Base-by-base conservation (phyloP, 768 basidiomycete species). In the Collybiopsis luxurians region DNA sequence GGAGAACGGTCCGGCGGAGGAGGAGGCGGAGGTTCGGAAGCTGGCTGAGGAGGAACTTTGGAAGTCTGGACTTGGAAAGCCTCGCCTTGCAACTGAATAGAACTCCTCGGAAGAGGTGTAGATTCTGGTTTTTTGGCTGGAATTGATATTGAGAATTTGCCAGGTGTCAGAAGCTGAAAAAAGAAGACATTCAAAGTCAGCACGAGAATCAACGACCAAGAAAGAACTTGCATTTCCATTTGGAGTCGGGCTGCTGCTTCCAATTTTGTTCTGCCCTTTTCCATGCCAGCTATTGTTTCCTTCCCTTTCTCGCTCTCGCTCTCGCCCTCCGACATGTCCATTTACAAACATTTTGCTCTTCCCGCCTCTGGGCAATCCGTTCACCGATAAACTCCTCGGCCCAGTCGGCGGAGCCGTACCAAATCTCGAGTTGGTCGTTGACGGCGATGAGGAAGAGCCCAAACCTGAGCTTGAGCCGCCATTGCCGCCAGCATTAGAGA, bases 1-100 rank as follows among this genome's bases (percentile, higher is more conserved):
- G 70, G 69, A 21, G 68, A 61, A 17, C 53, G 58, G 11, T 56
- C 49, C 13, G 64, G 45, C 11, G 64, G 67, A 0, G 65, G 66
- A 0, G 71, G 70, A 2, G 64, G 65, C 19, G 70, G 68, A 11
- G 67, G 69, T 19, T 64, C 63, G 17, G 57, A 60, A 45, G 52
- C 57, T 49, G 63, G 58, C 26, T 64, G 61, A 11, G 67, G 64
- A n/a, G 66, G 65, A 1, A 66, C 38, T 30, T 53, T 53, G 23
- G 38, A 23, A 39, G 38, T 27, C 15, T 53, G 51, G 24, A 27
- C 51, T 30, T 53, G 51, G 17, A 53, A 53, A n/a, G 51, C 51
- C 17, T 39, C 19, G 17, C 51, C 40, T 53, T 27, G 36, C 36
- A 42, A 21, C 15, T 53, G 51, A 38, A 53, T 27, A 28, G 51